A percentile compares a stretch with the other conserved stretches of the same genome.
phyloP scores from a whole-genome alignment of 2,329 filamentous ascomycete species.

The Botryotinia convoluta region DNA sequence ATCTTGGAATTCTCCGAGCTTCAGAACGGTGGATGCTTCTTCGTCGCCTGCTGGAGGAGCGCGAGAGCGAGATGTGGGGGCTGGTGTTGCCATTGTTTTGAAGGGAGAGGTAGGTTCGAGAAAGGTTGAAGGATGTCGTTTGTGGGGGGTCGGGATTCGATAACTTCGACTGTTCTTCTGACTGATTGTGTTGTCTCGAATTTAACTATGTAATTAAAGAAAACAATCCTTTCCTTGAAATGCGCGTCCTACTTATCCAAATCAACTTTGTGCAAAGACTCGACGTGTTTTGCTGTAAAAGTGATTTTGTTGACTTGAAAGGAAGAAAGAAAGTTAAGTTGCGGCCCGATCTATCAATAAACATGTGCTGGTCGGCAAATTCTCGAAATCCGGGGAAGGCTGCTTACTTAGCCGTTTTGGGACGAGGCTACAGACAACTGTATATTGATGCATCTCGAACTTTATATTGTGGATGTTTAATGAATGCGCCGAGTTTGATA shows the following conservation, averaged over 20 bases:
- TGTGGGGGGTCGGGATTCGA: not conserved
- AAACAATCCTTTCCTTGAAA: not conserved
- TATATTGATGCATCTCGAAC: not conserved
- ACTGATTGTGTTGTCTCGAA: not conserved
- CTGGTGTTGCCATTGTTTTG: slow-evolving; percentile 25
- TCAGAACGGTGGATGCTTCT: slow-evolving; percentile 76
- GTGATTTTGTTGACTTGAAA: slow-evolving; percentile 5
- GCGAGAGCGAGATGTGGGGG: slow-evolving; percentile 60
- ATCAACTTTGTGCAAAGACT: not conserved
- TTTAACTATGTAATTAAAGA: not conserved
- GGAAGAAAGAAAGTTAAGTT: slow-evolving; percentile 12
- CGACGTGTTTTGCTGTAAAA: not conserved
- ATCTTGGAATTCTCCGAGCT: slow-evolving; percentile 89
- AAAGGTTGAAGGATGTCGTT: not conserved
- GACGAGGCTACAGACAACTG: slow-evolving; percentile 3
- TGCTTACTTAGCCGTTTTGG: slow-evolving; percentile 7
- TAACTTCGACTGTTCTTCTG: not conserved
- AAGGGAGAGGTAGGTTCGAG: not conserved
- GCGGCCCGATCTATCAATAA: not conserved
- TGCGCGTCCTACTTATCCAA: not conserved
- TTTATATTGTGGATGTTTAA: not conserved
- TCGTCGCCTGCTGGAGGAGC: slow-evolving; percentile 74
- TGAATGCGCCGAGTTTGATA: not conserved
- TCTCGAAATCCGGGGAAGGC: slow-evolving; percentile 14
- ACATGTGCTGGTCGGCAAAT: slow-evolving; percentile 17